phyloP scores from a whole-genome alignment of 1,139 yeast genomes.

The Sugiyamaella xylanicola region DNA sequence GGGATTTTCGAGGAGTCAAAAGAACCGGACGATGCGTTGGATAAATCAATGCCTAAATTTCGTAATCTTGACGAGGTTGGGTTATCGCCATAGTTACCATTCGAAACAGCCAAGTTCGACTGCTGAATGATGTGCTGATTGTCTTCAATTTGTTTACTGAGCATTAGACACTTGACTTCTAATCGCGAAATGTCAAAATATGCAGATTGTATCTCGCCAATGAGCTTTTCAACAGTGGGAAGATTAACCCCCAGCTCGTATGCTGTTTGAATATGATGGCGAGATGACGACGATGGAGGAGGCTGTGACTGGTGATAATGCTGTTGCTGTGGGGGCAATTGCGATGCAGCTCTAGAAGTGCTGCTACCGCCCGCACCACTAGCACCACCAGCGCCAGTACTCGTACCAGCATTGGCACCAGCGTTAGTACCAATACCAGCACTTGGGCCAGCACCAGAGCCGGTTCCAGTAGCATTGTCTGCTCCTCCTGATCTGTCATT shows the following conservation, averaged over 20 bases:
- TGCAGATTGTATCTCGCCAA: slow-evolving; percentile 32
- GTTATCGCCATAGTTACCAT: slow-evolving; percentile 14
- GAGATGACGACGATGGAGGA: slow-evolving; percentile 10
- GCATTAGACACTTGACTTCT: slow-evolving; percentile 30
- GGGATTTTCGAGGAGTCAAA: slow-evolving; percentile 11
- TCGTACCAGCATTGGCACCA: neutral
- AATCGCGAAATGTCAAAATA: slow-evolving; percentile 34
- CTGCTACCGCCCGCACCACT: neutral
- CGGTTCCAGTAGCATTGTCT: neutral
- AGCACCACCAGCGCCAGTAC: neutral
- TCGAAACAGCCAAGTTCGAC: slow-evolving; percentile 4
- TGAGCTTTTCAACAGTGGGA: slow-evolving; percentile 28
- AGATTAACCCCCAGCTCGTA: slow-evolving; percentile 23
- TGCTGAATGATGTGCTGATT: slow-evolving; percentile 15
- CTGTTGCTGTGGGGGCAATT: slow-evolving; percentile 4
- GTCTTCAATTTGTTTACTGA: slow-evolving; percentile 25
- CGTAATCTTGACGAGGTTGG: slow-evolving; percentile 12
- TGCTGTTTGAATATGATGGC: slow-evolving; percentile 21
- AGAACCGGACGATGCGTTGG: neutral
- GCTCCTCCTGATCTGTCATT: too few species aligned
- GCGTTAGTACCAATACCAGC: neutral
- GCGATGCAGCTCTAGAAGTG: neutral
- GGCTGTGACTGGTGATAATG: slow-evolving; percentile 13
- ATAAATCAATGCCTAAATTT: neutral
- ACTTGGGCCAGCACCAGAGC: too few species aligned